These are phyloP conservation scores for Cruciata laevipes DNA, from an alignment of 257 asterid genomes.

Conservation along the genomic window DNA sequence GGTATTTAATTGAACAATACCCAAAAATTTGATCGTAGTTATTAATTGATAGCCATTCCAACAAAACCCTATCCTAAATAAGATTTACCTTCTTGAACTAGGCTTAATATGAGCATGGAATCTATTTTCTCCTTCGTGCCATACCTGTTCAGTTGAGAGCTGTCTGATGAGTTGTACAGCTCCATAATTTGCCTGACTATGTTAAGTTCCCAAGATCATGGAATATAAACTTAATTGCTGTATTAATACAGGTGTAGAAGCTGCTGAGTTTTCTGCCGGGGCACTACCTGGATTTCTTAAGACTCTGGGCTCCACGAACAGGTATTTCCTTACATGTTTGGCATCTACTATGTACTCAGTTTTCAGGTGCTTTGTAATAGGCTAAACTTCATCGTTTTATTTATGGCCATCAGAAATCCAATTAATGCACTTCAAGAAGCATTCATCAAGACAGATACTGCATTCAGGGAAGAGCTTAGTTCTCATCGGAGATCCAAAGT, in stretches of 20 bases:
- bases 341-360: not conserved
- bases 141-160: not conserved
- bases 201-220: not conserved
- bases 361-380: not conserved
- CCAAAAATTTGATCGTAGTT: not conserved
- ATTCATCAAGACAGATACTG: slow-evolving; percentile 67
- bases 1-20: not conserved
- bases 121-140: not conserved
- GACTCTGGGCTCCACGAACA: slow-evolving; percentile 38
- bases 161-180: not conserved
- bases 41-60: not conserved
- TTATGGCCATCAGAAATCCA: slow-evolving; percentile 48
- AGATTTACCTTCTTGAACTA: not conserved
- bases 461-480: slow-evolving; percentile 63
- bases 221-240: slow-evolving; percentile 9
- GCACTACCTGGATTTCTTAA: slow-evolving; percentile 73
- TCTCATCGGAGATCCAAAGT: slow-evolving; percentile 48
- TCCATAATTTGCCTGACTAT: not conserved
- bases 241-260: slow-evolving; percentile 65
- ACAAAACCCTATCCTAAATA: not conserved
- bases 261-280: slow-evolving; percentile 92
- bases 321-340: slow-evolving; percentile 27
- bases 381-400: not conserved
- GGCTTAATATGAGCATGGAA: not conserved
- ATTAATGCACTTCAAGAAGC: slow-evolving; percentile 66